These are phyloP conservation scores for Triangularia setosa DNA, from an alignment of 2,329 filamentous ascomycete species.

Conservation along the genomic window DNA sequence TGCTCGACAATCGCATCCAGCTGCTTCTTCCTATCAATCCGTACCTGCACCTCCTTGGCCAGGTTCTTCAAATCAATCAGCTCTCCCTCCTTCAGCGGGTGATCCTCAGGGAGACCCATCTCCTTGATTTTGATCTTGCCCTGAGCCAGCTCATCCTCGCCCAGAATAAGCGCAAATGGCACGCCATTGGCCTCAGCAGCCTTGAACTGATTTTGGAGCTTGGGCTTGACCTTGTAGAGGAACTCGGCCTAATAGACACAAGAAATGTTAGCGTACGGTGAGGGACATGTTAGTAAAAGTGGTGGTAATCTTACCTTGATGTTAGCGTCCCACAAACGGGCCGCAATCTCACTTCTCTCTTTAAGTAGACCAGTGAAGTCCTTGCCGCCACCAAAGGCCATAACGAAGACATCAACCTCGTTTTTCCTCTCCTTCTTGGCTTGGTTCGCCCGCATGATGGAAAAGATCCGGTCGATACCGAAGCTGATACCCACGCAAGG, in stretches of 20 bases:
- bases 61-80: conserved; percentile 24
- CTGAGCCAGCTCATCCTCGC: conserved; percentile 79
- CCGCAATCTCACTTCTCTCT: conserved; percentile 41
- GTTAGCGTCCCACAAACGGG: conserved; percentile 72
- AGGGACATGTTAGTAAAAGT: background rate
- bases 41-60: conserved; percentile 24
- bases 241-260: conserved; percentile 64
- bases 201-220: conserved; percentile 86
- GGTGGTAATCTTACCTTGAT: conserved; percentile 54
- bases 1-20: conserved; percentile 41
- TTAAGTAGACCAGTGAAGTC: conserved; percentile 74
- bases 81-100: conserved; percentile 82
- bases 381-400: conserved; percentile 88
- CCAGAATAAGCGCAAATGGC: conserved; percentile 83
- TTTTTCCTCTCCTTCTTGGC: conserved; percentile 56
- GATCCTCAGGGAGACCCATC: conserved; percentile 69
- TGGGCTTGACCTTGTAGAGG: conserved; percentile 84
- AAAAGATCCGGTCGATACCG: conserved; percentile 92
- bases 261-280: background rate
- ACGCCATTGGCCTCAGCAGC: conserved; percentile 75
- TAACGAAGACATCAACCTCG: conserved; percentile 87
- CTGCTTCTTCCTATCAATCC: conserved; percentile 41
- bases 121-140: conserved; percentile 85
- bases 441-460: conserved; percentile 75
- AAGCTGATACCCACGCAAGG: conserved; percentile 92